These are phyloP conservation scores for Serendipita sp. DNA, from an alignment of 768 basidiomycete genomes.

Conservation along the genomic window DNA sequence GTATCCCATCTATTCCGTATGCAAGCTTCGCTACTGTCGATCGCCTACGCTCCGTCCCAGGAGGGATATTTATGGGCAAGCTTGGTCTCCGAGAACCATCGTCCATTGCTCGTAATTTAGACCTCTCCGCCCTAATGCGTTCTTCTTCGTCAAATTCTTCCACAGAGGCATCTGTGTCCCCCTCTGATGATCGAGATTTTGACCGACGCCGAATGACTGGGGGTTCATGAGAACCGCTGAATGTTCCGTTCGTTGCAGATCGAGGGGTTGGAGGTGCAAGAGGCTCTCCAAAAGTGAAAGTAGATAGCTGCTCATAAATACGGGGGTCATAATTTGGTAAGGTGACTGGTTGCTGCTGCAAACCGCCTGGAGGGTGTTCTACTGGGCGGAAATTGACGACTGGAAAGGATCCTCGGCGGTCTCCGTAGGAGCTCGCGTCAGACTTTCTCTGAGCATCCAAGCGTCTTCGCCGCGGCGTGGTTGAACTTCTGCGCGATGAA, in stretches of 20 bases:
- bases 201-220: not conserved
- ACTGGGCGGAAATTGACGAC: not conserved
- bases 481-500: not conserved
- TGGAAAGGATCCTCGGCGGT: not conserved
- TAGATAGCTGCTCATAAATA: conserved; percentile 2
- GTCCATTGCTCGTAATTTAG: conserved; percentile 29
- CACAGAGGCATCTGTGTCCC: not conserved
- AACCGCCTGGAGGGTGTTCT: conserved; percentile 1
- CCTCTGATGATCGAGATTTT: not conserved
- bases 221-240: not conserved
- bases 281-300: conserved; percentile 1
- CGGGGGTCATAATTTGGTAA: conserved; percentile 4
- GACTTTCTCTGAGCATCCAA: not conserved
- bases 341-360: not conserved
- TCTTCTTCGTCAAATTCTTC: conserved; percentile 24
- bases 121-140: conserved; percentile 17
- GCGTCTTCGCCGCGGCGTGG: not conserved
- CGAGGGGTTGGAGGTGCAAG: not conserved
- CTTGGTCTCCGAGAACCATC: conserved; percentile 26
- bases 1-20: not conserved
- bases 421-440: not conserved
- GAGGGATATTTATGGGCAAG: conserved; percentile 21
- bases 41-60: not conserved
- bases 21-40: not conserved
- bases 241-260: not conserved